Evolutionary conservation across 495 filamentous ascomycete genomes (phyloP).

Genomic region (Neurospora sp.): DNA sequence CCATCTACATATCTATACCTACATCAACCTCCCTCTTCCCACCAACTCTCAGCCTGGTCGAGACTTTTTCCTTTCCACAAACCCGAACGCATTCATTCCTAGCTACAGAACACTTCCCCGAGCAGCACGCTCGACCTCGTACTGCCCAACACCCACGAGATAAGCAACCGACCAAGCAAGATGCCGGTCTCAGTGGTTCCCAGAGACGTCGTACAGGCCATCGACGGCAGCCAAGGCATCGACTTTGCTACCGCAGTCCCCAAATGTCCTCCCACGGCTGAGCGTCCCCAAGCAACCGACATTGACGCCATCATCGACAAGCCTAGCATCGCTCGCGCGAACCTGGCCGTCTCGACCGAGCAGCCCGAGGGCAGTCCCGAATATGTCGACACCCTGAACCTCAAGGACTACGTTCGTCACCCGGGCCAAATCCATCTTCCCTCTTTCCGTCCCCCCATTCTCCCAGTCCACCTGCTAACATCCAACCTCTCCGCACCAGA

Average conservation of each 20-base stretch:
- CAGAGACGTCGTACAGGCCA: neutral
- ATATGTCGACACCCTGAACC: neutral
- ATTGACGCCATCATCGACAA: constrained; percentile 6
- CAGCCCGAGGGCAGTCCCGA: constrained; percentile 24
- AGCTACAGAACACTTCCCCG: neutral
- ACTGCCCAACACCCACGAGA: neutral
- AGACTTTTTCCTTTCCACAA: neutral
- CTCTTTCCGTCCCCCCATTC: neutral
- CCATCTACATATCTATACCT: neutral
- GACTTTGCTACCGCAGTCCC: constrained; percentile 5
- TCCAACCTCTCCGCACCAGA: constrained; percentile 9
- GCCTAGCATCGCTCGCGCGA: constrained; percentile 24
- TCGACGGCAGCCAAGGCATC: neutral
- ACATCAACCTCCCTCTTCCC: neutral
- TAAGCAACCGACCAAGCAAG: neutral
- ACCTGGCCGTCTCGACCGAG: constrained; percentile 21
- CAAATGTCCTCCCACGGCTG: neutral
- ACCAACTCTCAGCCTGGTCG: neutral
- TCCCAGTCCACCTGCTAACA: neutral
- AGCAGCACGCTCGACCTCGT: neutral
- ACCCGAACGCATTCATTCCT: neutral
- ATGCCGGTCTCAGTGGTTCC: neutral
- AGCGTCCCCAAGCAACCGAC: constrained; percentile 8
- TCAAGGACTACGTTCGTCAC: constrained; percentile 1
- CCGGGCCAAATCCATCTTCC: neutral